phyloP scores from a whole-genome alignment of 805 yeast genomes.

The Kazachstania kunashirensis region DNA sequence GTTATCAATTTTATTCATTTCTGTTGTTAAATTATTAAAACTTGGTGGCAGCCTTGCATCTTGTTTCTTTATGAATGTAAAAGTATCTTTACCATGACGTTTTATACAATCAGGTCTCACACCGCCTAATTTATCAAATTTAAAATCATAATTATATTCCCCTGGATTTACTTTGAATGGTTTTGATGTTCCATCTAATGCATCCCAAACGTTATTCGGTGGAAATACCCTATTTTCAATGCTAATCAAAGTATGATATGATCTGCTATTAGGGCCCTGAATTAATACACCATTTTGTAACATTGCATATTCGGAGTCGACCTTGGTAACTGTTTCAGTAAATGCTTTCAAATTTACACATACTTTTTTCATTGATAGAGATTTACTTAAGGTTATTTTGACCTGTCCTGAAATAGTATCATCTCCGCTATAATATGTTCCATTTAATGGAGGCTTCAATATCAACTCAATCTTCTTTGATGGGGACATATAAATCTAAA shows the following conservation, averaged over 20 bases:
- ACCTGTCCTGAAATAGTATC: conserved; percentile 24
- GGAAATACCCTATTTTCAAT: conserved; percentile 23
- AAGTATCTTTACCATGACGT: conserved; percentile 15
- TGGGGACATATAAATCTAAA: conserved; percentile 18
- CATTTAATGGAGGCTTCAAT: conserved; percentile 23
- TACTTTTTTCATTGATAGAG: conserved; percentile 23
- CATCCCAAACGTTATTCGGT: conserved; percentile 28
- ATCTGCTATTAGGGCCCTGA: conserved; percentile 22
- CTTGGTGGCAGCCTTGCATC: conserved; percentile 24
- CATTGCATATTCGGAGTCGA: conserved; percentile 15
- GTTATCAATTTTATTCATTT: conserved; percentile 18
- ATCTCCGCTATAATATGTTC: conserved; percentile 22
- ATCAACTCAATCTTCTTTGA: conserved; percentile 10
- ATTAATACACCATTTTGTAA: conserved; percentile 19
- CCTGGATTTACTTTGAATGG: conserved; percentile 27
- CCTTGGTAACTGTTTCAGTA: conserved; percentile 21
- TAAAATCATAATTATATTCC: conserved; percentile 18
- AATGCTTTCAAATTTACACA: conserved; percentile 46
- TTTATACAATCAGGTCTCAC: conserved; percentile 20
- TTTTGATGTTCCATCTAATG: conserved; percentile 21
- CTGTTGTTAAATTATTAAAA: conserved; percentile 22
- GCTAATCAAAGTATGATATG: conserved; percentile 19
- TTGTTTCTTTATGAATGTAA: conserved; percentile 16
- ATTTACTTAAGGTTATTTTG: conserved; percentile 16
- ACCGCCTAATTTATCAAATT: conserved; percentile 19